Evolutionary conservation across 805 yeast genomes (phyloP).

Genomic region (Kazachstania psychrophila): DNA sequence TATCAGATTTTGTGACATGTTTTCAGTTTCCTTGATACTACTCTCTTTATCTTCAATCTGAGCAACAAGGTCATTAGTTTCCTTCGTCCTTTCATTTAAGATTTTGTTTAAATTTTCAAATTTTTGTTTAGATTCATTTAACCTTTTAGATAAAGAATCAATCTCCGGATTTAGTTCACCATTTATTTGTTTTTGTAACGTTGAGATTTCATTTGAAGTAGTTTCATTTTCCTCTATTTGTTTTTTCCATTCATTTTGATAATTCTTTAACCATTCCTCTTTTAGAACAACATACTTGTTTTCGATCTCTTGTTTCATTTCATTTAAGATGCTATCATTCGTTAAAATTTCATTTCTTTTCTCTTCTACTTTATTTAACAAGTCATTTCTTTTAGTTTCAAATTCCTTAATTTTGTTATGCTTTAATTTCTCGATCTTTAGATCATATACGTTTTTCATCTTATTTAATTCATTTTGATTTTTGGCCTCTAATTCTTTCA

Average conservation of each 20-base stretch:
- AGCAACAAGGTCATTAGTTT: conserved; percentile 20
- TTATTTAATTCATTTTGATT: conserved; percentile 33
- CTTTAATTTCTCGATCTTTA: conserved; percentile 34
- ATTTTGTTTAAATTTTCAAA: conserved; percentile 17
- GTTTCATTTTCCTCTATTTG: conserved; percentile 24
- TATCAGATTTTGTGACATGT: conserved; percentile 21
- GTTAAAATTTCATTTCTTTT: conserved; percentile 19
- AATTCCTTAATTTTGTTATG: conserved; percentile 28
- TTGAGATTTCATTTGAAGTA: conserved; percentile 20
- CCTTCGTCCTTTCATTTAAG: conserved; percentile 18
- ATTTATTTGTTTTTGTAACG: conserved; percentile 10
- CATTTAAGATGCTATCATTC: conserved; percentile 13
- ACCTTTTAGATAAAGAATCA: conserved; percentile 6
- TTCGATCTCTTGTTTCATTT: conserved; percentile 14
- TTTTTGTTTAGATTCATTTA: conserved; percentile 9
- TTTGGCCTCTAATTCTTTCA: conserved; percentile 28
- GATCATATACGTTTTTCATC: conserved; percentile 27
- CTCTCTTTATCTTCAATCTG: conserved; percentile 17
- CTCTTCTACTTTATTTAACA: conserved; percentile 26
- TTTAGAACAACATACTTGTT: conserved; percentile 11
- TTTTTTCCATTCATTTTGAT: conserved; percentile 24
- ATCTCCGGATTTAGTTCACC: conserved; percentile 10
- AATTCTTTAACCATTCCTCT: conserved; percentile 21
- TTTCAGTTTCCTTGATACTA: conserved; percentile 8
- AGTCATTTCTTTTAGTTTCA: conserved; percentile 24